Evolutionary conservation across 345 rosid species (phyloP), one percentile per base, ranked within the genome.

Genomic region (Carallia brachiata): DNA sequence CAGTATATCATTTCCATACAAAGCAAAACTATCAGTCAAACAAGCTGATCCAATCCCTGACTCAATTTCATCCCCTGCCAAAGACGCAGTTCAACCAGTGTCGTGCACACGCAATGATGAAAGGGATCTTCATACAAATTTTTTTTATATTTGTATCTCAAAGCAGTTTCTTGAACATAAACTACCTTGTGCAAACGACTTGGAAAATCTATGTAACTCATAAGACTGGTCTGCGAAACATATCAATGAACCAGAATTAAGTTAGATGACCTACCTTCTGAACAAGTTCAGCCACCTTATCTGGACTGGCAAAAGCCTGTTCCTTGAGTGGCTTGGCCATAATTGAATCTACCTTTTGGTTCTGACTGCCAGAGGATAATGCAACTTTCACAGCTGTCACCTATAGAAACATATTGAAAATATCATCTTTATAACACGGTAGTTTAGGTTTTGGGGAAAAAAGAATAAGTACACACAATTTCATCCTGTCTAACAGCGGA

Each of bases 271-370:
- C 32, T 78, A 95, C 99, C 97, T 92, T 92, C 74, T 84, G 96
- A 76, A 95, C 90, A 77, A 95, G 86, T 78, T 92, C 99, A 30
- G 92, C 96, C 78, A 95, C 97, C 84, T 90, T 92, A 72, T 89
- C 97, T 44, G 97, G 96, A 70, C 92, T 80, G 77, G 97, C 97
- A 56, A 95, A 95, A 66, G 99, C 99, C 77, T 92, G 97, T 67
- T 95, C 97, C 83, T 86, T 95, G 57, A 95, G 88, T 50, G 96
- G 97, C 82, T 80, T 95, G 81, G 87, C 70, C 93, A 87, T 89
- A 67, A 82, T 83, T 4, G 91, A 83, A 65, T 90, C 96, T 64
- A 73, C 82, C 69, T 83, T 89, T 54, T 86, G 80, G 74, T 79
- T 90, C 77, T 87, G 93, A 68, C 79, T 70, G 55, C 86, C 84